Evolutionary conservation across 2,329 filamentous ascomycete genomes (phyloP), one percentile per base, ranked within the genome.

Genomic region (Aaosphaeria arxii): DNA sequence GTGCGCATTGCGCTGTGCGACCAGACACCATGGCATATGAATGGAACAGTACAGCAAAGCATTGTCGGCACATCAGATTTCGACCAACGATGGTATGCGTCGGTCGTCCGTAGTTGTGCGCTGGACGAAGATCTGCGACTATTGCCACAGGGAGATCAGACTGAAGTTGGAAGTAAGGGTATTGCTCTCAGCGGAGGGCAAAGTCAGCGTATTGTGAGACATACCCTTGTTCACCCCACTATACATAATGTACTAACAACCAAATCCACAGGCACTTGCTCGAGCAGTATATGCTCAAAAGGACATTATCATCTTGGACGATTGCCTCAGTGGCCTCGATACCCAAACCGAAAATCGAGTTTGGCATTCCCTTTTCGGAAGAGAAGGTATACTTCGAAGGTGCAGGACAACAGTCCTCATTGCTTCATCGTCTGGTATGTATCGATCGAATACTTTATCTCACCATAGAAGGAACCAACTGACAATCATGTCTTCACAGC

Each of bases 141-240:
- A 45, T 48, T 68, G 42, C 63, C 64, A 30, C 55, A 63, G 42
- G 65, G 65, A 29, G 60, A 73, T 45, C 65, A 72, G 42, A 79
- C 77, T 11, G 56, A 74, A 30, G 74, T 79, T 47, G 78, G 77
- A 11, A 79, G 74, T 55, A 75, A 76, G 53, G 78, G 77, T 32
- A 71, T 77, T 47, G 70, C 74, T 28, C 67, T 81, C 32, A 80
- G 77, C 58, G 77, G 77, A 30, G 78, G 78, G 4, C 78, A 81
- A 52, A 77, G 73, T 50, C 76, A 79, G 51, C 71, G 77, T 43
- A 73, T 80, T 53, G 74, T 70, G 49, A 62, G 66, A 39, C 48
- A 45, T 40, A 50, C 47, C 44, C 49, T 5, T 45, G 45, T 47
- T 53, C 50, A 49, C 43, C 35, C 30, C 30, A 40, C 38, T 46